Base-by-base conservation (phyloP, 495 filamentous ascomycete genomes). In the Pseudomonodictys pantanalensis region DNA sequence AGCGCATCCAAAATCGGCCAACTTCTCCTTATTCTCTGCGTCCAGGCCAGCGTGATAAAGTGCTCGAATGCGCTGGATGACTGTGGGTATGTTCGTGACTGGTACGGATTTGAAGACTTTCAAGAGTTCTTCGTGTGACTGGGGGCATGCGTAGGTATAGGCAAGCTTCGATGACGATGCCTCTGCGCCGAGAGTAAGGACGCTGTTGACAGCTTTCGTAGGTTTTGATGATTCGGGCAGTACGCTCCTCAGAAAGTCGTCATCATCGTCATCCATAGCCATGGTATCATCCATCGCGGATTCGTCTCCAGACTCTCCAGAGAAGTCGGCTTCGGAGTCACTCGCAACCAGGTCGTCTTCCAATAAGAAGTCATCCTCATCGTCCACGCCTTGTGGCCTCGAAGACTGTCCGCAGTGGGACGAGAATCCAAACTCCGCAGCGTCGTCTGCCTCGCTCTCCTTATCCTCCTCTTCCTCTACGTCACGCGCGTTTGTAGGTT, bases 351-450 rank as follows among this genome's bases (percentile, higher is more conserved):
- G 79, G 49, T 96, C 86, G 54, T 93, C 89, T 56, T 96, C 92
- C 52, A 96, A 86, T 8, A 90, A 53, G 63, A 97, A 97, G 57
- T 96, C 89, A 68, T 96, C 92, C 69, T 97, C 92, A 62, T 96
- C 92, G 60, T 95, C 90, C 28, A 91, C 75, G 68, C 42, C 75
- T 64, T 23, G 73, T 69, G 54, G 74, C 57, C 51, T 67, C 71
- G 8, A 67, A 60, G 45, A 73, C 56, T 56, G 56, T 48, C 5
- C 61, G 50, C 52, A 72, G 52, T 46, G 71, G 20, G 39, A 62
- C 20, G 73, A 71, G 39, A 86, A 73, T 2, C 84, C 84, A 65
- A 86, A 86, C 52, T 77, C 76, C 20, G 78, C 82, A 56, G 83
- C 81, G 57, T 83, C 79, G 29, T 75, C 74, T 2, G 56, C 69